These are phyloP conservation scores for Paraphaeosphaeria minitans DNA, from an alignment of 2,329 filamentous ascomycete species.

Conservation along the genomic window DNA sequence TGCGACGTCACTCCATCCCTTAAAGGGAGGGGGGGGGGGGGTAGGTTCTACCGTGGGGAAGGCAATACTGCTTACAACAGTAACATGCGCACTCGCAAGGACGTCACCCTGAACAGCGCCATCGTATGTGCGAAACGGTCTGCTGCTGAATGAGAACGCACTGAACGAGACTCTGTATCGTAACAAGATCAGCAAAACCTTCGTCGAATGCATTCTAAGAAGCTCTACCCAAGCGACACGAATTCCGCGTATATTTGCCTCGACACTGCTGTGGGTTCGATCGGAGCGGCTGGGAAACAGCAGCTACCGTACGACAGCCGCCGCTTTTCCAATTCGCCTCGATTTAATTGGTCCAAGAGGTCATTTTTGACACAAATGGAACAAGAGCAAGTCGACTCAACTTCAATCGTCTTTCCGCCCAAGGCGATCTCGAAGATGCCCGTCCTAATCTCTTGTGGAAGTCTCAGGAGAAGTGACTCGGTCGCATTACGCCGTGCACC, in stretches of 20 bases:
- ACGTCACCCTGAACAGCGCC: not conserved
- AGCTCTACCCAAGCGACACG: conserved; percentile 1
- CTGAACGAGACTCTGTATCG: not conserved
- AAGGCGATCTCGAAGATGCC: conserved; percentile 12
- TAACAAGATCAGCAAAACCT: not conserved
- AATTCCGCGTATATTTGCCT: conserved; percentile 17
- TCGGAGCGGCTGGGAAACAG: not conserved
- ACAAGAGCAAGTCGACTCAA: not conserved
- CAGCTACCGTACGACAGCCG: not conserved
- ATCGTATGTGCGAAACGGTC: not conserved
- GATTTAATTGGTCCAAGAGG: too few relatives aligned
- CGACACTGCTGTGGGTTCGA: conserved; percentile 5
- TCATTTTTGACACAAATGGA: too few relatives aligned
- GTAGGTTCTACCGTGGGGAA: not conserved
- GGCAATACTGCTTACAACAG: not conserved
- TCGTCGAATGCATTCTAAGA: not conserved
- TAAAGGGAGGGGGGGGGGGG: too few relatives aligned
- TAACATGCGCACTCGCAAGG: not conserved
- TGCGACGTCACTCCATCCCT: rapidly evolving
- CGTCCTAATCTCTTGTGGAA: conserved; percentile 15
- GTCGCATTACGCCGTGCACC: conserved; percentile 3
- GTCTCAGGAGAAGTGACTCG: conserved; percentile 11
- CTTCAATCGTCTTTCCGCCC: not conserved
- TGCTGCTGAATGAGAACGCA: not conserved
- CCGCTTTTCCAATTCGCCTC: not conserved